Conservation (phyloP, 208 protist genomes). For the Acanthamoeba healyi region DNA sequence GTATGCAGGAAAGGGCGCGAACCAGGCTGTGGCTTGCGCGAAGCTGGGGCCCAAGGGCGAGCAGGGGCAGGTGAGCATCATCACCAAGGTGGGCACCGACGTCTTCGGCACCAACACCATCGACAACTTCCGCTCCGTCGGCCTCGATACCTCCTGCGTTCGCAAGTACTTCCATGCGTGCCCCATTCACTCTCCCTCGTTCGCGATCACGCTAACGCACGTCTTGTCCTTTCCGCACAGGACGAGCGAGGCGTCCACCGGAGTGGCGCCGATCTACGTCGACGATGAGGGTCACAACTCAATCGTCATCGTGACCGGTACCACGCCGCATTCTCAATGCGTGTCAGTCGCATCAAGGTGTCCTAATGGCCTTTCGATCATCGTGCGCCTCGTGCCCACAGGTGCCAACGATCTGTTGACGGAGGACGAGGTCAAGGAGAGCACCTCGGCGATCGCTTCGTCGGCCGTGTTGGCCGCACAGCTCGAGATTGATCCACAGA, state of each 20-base stretch:
- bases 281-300: constrained; percentile 32
- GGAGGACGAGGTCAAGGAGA: background rate
- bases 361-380: too few relatives aligned
- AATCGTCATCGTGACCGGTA: constrained; percentile 37
- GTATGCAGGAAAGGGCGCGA: constrained; percentile 13
- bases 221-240: too few relatives aligned
- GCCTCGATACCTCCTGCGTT: constrained; percentile 4
- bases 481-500: background rate
- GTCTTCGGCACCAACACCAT: background rate
- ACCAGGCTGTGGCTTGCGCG: constrained; percentile 42
- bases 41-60: background rate
- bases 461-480: background rate
- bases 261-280: constrained; percentile 38
- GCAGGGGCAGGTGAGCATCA: background rate
- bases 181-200: too few relatives aligned
- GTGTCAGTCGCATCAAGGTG: too few relatives aligned
- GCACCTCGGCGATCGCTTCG: background rate
- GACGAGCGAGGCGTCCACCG: constrained; percentile 1
- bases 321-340: too few relatives aligned
- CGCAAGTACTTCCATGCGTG: too few relatives aligned
- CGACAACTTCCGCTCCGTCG: background rate
- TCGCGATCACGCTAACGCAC: too few relatives aligned
- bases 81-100: constrained; percentile 33
- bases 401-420: background rate
- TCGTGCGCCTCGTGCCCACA: background rate